These are phyloP conservation scores for Stramenopiles sp. DNA, from an alignment of 352 stramenopile species.

Conservation along the genomic window DNA sequence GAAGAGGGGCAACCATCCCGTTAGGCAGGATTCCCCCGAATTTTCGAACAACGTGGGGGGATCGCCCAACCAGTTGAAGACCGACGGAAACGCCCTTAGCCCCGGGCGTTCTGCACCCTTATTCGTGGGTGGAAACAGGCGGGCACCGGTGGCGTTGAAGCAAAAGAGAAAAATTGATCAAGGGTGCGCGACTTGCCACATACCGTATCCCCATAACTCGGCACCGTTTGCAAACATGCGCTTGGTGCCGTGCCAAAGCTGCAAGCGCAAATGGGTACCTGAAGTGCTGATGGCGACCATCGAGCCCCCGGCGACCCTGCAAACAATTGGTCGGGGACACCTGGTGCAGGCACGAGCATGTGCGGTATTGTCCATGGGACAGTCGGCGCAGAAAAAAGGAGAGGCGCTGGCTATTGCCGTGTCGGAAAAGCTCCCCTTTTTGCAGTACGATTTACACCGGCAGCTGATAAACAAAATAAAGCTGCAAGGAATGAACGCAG, in stretches of 20 bases:
- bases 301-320: conserved; percentile 31
- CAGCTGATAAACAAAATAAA: conserved; percentile 77
- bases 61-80: no score
- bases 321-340: conserved; percentile 64
- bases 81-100: no score
- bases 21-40: no score
- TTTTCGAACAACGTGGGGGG: no score
- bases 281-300: conserved; percentile 32
- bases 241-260: conserved; percentile 82
- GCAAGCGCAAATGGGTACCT: conserved; percentile 90
- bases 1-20: no score
- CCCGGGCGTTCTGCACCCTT: no score
- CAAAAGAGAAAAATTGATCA: no score
- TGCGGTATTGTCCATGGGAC: conserved; percentile 25
- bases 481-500: conserved; percentile 82
- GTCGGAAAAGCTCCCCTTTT: conserved; percentile 84
- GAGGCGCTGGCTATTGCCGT: conserved; percentile 87
- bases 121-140: no score
- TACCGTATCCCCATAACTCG: conserved; percentile 80
- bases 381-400: conserved; percentile 55
- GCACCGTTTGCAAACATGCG: conserved; percentile 93
- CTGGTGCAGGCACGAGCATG: conserved; percentile 89
- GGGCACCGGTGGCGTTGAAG: no score
- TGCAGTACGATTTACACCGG: conserved; percentile 91
- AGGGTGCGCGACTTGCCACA: no score